These are phyloP conservation scores for Podospora australis DNA, from an alignment of 495 filamentous ascomycete species.

Conservation along the genomic window DNA sequence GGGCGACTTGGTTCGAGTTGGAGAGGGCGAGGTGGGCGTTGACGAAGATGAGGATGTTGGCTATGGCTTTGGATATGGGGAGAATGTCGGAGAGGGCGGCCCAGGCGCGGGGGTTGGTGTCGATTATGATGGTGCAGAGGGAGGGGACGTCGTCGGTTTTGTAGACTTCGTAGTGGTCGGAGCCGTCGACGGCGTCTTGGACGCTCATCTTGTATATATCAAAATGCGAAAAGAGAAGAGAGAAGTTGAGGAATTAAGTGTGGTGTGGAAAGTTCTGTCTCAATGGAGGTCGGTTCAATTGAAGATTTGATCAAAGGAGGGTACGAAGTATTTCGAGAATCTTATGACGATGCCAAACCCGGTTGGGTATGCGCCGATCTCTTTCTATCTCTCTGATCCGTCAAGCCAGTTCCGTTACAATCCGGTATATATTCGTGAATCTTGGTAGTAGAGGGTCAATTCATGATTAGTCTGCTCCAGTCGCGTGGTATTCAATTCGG, in stretches of 20 bases:
- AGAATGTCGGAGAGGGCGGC: slow-evolving; percentile 66
- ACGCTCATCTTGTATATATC: slow-evolving; percentile 22
- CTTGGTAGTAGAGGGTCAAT: too few species aligned
- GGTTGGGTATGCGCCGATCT: too few species aligned
- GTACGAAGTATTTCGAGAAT: too few species aligned
- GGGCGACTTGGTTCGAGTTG: slow-evolving; percentile 83
- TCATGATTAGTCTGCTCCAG: too few species aligned
- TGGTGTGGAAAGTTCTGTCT: not conserved
- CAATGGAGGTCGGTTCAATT: too few species aligned
- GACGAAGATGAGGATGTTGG: slow-evolving; percentile 91
- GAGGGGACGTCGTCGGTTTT: slow-evolving; percentile 67
- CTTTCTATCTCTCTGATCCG: too few species aligned
- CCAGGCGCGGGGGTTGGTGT: slow-evolving; percentile 96
- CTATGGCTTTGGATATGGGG: slow-evolving; percentile 75
- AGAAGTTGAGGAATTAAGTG: too few species aligned
- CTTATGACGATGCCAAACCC: too few species aligned
- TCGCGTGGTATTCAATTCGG: not conserved
- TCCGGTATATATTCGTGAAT: too few species aligned
- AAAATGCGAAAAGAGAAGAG: too few species aligned
- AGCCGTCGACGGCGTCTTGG: slow-evolving; percentile 81
- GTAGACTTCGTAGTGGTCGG: slow-evolving; percentile 67
- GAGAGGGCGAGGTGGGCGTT: slow-evolving; percentile 92
- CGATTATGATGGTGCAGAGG: slow-evolving; percentile 83
- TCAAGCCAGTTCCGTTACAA: too few species aligned
- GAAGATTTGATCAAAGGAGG: not conserved